Evolutionary conservation across 306 rosid genomes (phyloP).

Genomic region (Cucumis cinereus): DNA sequence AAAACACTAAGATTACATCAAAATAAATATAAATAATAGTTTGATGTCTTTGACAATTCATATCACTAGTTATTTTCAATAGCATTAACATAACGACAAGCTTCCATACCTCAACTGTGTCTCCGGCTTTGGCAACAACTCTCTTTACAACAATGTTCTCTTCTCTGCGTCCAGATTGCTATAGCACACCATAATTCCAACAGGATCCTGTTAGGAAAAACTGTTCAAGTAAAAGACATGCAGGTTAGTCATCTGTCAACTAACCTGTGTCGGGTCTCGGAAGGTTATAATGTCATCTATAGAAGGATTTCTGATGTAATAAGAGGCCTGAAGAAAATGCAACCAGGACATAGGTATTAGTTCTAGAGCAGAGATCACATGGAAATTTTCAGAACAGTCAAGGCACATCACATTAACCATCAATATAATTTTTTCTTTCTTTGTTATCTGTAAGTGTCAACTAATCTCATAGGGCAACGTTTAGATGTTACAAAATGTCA

Average conservation of each 20-base stretch:
- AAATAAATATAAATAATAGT: too few relatives aligned
- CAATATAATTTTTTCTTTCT: too few relatives aligned
- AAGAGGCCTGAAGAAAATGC: conserved; percentile 48
- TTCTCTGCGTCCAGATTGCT: conserved; percentile 35
- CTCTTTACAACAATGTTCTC: conserved; percentile 56
- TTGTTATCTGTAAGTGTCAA: not conserved
- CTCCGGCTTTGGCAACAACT: conserved; percentile 82
- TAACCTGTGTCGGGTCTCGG: conserved; percentile 69
- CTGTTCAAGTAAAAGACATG: not conserved
- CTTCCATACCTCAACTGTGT: conserved; percentile 52
- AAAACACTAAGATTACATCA: too few relatives aligned
- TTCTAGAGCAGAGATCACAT: not conserved
- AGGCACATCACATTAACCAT: not conserved
- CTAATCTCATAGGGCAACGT: not conserved
- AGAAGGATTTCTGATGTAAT: conserved; percentile 55
- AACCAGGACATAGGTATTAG: not conserved
- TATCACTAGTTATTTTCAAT: not conserved
- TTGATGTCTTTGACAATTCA: too few relatives aligned
- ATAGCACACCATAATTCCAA: conserved; percentile 22
- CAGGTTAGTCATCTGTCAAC: conserved; percentile 12
- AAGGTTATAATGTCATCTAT: conserved; percentile 59
- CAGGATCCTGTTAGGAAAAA: conserved; percentile 6
- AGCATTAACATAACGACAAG: not conserved
- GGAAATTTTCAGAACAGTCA: not conserved
- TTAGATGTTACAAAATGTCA: not conserved